These are phyloP conservation scores for Rhododendron mucronatum DNA, from an alignment of 148 eudicot genomes.

Conservation along the genomic window DNA sequence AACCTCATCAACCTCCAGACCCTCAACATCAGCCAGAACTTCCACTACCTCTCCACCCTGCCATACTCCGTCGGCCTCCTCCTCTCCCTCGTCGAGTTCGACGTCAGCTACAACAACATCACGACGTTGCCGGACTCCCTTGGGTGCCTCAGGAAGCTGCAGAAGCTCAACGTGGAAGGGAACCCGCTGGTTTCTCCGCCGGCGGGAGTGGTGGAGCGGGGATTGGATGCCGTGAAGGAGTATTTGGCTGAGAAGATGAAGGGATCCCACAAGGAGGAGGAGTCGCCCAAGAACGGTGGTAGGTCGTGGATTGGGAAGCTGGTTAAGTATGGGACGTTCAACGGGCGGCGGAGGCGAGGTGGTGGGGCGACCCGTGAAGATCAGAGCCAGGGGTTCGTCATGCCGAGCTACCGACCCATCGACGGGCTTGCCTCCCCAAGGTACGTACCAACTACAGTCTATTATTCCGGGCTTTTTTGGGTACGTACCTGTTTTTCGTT, in stretches of 20 bases:
- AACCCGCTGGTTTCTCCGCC: conserved; percentile 73
- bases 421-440: conserved; percentile 62
- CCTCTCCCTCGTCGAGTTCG: conserved; percentile 62
- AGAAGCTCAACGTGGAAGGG: conserved; percentile 64
- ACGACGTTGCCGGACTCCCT: conserved; percentile 47
- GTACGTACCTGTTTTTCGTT: neutral
- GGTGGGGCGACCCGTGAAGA: conserved; percentile 5
- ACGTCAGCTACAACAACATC: conserved; percentile 66
- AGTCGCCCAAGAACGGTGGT: conserved; percentile 34
- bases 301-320: conserved; percentile 53
- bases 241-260: conserved; percentile 60
- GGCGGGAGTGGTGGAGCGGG: conserved; percentile 53
- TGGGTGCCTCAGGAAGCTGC: conserved; percentile 58
- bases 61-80: conserved; percentile 72
- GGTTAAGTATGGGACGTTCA: conserved; percentile 40
- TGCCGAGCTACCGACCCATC: conserved; percentile 27
- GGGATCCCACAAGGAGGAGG: conserved; percentile 19
- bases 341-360: conserved; percentile 20
- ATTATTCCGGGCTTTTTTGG: too few species aligned
- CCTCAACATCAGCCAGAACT: conserved; percentile 77
- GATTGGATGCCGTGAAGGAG: conserved; percentile 44
- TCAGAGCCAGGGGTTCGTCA: conserved; percentile 20
- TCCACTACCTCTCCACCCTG: conserved; percentile 45
- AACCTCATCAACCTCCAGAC: conserved; percentile 51
- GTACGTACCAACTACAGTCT: neutral